Base-by-base conservation (phyloP, 768 basidiomycete species). In the Russula sp. region DNA sequence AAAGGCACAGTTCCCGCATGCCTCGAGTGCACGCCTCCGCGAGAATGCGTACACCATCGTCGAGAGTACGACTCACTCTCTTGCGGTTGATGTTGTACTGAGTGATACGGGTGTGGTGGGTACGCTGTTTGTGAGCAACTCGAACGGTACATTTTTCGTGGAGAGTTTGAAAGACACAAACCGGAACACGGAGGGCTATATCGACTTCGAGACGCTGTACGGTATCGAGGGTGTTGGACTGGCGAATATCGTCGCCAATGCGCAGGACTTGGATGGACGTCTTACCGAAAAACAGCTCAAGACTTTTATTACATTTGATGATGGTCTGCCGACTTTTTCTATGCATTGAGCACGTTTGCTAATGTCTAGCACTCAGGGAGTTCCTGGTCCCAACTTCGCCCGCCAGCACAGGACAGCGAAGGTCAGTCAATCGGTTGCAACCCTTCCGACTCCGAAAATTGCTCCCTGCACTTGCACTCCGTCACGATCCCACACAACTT, bases 31-130 rank as follows among this genome's bases (percentile, higher is more conserved):
- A 2, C 81, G 82, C 40, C 81, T 97, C 16, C 83, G 87, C 8
- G 93, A 95, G 77, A 95, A 96, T 72, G 91, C 92, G 7, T 98
- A 99, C 73, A 99, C 97, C 11, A 87, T 99, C 70, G 89, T 99
- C 64, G 94, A 98, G 75, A 90, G 88, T 4, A 95, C 93, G 10
- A 87, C 88, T 0, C 94, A 98, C 73, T 98, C 95, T 8, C 82
- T 99, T 28, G 92, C 89, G 5, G 91, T 99, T 44, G 97, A 99
- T 72, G 95, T 98, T 52, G 84, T 96, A 57, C 80, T 91, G 10
- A 84, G 87, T 61, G 83, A 88, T 67, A 74, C 77, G 55, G 77
- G 77, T 61, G 74, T 78, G 11, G 84, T 95, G 49, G 97, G 97
- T 2, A 98, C 96, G 2, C 78, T 99, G 16, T 99, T 98, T 78